A percentile compares a stretch with the other conserved stretches of the same genome.
phyloP scores from a whole-genome alignment of 345 rosid species.

The Linum trigynum region DNA sequence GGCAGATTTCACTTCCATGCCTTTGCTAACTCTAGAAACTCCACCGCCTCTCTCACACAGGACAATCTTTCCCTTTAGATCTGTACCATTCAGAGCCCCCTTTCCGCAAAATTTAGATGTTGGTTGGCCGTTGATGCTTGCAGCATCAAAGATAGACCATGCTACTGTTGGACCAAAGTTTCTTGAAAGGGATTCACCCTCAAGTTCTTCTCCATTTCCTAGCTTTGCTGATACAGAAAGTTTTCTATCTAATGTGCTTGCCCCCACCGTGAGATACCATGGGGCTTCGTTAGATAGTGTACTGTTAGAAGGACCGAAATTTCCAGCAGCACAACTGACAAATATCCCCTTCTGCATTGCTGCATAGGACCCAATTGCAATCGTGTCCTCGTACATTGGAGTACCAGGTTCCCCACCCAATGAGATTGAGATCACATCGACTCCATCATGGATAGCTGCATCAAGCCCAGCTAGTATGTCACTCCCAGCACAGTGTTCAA shows the following conservation, averaged over 20 bases:
- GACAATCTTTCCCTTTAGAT: neutral
- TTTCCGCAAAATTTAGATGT: neutral
- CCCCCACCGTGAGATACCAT: neutral
- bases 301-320: neutral
- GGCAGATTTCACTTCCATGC: neutral
- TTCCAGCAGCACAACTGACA: neutral
- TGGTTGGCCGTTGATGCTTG: neutral
- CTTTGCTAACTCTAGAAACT: neutral
- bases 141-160: neutral
- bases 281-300: neutral
- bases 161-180: neutral
- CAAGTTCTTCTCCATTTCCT: neutral
- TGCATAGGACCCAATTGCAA: neutral
- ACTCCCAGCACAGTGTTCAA: neutral
- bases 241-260: neutral
- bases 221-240: neutral
- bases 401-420: neutral
- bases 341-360: neutral
- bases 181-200: neutral
- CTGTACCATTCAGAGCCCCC: neutral
- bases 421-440: slow-evolving; percentile 1
- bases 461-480: neutral
- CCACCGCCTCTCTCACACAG: neutral
- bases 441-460: neutral
- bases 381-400: neutral